These are phyloP conservation scores for Suillus plorans DNA, from an alignment of 768 basidiomycete genomes.

Conservation along the genomic window DNA sequence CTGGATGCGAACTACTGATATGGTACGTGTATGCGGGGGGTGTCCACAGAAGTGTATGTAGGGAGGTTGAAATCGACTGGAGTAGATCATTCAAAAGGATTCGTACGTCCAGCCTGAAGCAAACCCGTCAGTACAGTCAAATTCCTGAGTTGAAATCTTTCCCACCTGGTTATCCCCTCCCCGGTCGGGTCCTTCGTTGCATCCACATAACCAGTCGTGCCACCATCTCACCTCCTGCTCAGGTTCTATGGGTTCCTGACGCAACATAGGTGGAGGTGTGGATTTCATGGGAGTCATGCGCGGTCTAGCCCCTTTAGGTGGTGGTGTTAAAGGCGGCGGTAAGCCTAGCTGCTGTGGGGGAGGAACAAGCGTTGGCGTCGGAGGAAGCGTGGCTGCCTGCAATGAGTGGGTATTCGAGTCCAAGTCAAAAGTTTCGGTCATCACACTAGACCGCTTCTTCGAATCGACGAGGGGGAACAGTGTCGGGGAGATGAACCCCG, in stretches of 20 bases:
- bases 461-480: conserved; percentile 39
- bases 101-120: conserved; percentile 72
- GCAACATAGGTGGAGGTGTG: conserved; percentile 30
- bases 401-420: background rate
- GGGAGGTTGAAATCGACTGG: background rate
- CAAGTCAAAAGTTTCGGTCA: conserved; percentile 10
- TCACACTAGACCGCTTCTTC: conserved; percentile 21
- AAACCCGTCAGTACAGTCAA: conserved; percentile 5
- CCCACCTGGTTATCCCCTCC: conserved; percentile 72
- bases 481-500: conserved; percentile 4
- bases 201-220: conserved; percentile 87
- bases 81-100: conserved; percentile 46
- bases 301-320: conserved; percentile 43
- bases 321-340: conserved; percentile 59
- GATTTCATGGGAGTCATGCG: conserved; percentile 35
- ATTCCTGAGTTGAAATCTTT: conserved; percentile 3
- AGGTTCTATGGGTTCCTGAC: conserved; percentile 24
- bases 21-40: background rate
- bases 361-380: conserved; percentile 30
- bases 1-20: conserved; percentile 1
- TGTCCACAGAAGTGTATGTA: background rate
- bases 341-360: conserved; percentile 61
- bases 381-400: conserved; percentile 22
- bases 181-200: conserved; percentile 70
- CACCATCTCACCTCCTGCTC: conserved; percentile 63